Evolutionary conservation across 306 rosid genomes (phyloP), one percentile per base, ranked within the genome.

Genomic region (Vigna hirtella): DNA sequence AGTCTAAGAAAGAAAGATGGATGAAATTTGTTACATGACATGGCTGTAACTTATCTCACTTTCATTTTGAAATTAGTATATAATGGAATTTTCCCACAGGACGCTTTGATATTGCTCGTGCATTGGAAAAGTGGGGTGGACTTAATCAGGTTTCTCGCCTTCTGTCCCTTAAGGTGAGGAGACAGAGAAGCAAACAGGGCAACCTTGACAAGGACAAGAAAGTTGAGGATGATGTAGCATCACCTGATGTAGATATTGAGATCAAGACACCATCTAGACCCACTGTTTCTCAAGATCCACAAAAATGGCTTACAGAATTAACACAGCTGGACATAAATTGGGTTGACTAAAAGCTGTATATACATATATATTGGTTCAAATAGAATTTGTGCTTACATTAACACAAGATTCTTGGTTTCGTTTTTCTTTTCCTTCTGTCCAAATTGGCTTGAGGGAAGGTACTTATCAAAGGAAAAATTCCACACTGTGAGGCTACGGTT

Each of bases 61-160:
- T 52, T 49, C 76, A 48, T 66, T 58, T 71, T 75, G 22, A 76
- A 72, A 42, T 55, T 59, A 7, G 8, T 42, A n/a, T 40, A 16
- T 53, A 3, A 62, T 26, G 71, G 14, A 73, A 74, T 63, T 83
- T 40, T 85, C 50, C 57, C 52, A 17, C 83, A 93, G 99, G 98
- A 18, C 93, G 93, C 48, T 91, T 83, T 24, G 97, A 95, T 81
- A 95, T 95, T 40, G 98, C 99, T 0, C 99, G 91, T 2, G 96
- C 98, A 1, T 56, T 95, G 65, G 99, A 95, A 80, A 95, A 91
- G 73, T 93, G 98, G 99, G 99, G 99, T 1, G 99, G 99, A 24
- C 91, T 95, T 32, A 93, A 79, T 66, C 96, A 95, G 81, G 99
- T 95, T 77, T 89, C 98, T 15, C 96, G 97, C 8, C 97, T 95